phyloP scores from a whole-genome alignment of 1,284 basidiomycete species.

The Takashimella koratensis region DNA sequence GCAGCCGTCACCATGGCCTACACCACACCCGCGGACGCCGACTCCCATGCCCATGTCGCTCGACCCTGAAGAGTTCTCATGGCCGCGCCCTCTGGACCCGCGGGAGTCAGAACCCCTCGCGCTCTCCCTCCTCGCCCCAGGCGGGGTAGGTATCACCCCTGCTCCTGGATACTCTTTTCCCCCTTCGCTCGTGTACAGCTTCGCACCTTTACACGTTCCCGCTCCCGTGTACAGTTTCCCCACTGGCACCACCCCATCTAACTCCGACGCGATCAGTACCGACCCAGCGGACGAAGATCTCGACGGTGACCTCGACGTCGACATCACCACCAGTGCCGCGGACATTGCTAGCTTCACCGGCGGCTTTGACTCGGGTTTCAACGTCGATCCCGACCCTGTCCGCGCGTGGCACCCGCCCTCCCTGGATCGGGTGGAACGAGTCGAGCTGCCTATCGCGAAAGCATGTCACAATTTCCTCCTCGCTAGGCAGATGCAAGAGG shows the following conservation, averaged over 20 bases:
- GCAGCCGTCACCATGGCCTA: not conserved
- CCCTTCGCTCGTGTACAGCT: not conserved
- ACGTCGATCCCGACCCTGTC: not conserved
- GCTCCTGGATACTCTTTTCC: no score
- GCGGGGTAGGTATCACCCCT: no score
- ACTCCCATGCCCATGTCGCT: not conserved
- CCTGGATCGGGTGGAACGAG: not conserved
- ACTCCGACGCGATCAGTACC: not conserved
- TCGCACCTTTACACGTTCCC: not conserved
- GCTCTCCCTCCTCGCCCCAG: no score
- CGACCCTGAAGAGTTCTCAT: not conserved
- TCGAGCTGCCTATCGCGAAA: not conserved
- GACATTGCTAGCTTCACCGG: not conserved
- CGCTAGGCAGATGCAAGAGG: not conserved
- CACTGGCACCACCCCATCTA: no score
- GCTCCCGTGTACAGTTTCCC: not conserved
- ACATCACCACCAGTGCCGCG: not conserved
- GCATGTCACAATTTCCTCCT: not conserved
- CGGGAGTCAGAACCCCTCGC: not conserved
- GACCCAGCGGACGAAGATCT: not conserved
- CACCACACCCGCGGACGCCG: not conserved
- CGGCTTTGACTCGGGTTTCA: not conserved
- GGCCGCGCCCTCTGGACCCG: not conserved
- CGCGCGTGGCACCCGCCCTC: not conserved
- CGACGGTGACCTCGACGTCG: not conserved